Evolutionary conservation across 371 early-diverging fungal species (phyloP).

Genomic region (Mortierella sp.): DNA sequence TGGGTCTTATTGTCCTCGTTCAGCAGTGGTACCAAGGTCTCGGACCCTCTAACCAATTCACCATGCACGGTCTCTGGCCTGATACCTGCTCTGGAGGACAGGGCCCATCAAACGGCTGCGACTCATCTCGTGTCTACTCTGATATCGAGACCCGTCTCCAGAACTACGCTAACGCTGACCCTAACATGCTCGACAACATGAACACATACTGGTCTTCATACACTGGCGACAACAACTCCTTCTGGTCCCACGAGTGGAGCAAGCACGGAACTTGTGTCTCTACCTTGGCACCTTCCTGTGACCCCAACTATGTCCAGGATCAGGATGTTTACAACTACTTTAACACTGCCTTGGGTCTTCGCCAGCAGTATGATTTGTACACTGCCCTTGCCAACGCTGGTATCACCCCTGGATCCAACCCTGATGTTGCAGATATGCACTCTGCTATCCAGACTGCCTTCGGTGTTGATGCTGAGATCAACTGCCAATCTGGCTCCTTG

Average conservation of each 20-base stretch:
- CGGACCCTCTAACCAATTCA: constrained; percentile 69
- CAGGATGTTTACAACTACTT: constrained; percentile 74
- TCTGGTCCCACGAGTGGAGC: constrained; percentile 78
- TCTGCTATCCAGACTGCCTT: constrained; percentile 62
- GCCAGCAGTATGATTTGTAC: constrained; percentile 68
- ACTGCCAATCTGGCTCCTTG: constrained; percentile 57
- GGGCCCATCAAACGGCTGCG: constrained; percentile 75
- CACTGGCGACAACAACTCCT: constrained; percentile 60
- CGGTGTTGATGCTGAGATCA: constrained; percentile 62
- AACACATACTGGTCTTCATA: constrained; percentile 80
- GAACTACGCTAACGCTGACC: constrained; percentile 16
- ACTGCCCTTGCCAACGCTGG: constrained; percentile 62
- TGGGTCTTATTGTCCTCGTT: constrained; percentile 74
- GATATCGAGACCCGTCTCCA: constrained; percentile 23
- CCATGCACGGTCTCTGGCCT: constrained; percentile 89
- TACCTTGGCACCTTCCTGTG: constrained; percentile 72
- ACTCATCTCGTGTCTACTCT: constrained; percentile 65
- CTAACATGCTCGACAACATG: constrained; percentile 66
- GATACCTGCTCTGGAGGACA: constrained; percentile 77
- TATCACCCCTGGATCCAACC: constrained; percentile 73
- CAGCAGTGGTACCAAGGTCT: constrained; percentile 65
- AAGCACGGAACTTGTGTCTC: constrained; percentile 85
- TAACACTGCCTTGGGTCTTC: constrained; percentile 61
- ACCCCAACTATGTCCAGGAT: constrained; percentile 46
- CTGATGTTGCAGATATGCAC: constrained; percentile 59